A percentile compares a stretch with the other conserved stretches of the same genome.
These are phyloP conservation scores for Aschersonia sp. DNA, from an alignment of 2,329 filamentous ascomycete genomes.

Conservation along the genomic window DNA sequence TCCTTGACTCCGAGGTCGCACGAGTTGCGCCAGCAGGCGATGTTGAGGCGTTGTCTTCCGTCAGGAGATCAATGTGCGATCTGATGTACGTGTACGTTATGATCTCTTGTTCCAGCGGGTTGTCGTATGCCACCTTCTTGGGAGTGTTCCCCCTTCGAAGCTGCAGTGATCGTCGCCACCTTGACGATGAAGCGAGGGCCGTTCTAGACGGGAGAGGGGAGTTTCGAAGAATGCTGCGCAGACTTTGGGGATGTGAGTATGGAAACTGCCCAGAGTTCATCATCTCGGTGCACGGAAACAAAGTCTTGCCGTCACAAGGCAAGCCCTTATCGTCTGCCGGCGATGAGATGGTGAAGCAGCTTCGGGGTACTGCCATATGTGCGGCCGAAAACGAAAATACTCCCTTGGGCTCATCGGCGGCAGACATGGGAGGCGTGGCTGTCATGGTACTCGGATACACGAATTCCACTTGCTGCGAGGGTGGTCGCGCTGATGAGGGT, in stretches of 20 bases:
- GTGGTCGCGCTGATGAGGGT: constrained; percentile 35
- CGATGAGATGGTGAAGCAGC: not conserved
- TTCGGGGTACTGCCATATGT: constrained; percentile 11
- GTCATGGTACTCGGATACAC: constrained; percentile 42
- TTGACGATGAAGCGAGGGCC: constrained; percentile 35
- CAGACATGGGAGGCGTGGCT: constrained; percentile 43
- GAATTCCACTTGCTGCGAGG: constrained; percentile 30
- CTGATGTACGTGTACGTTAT: constrained; percentile 46
- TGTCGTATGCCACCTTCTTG: constrained; percentile 46
- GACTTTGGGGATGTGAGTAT: constrained; percentile 41
- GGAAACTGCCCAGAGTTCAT: constrained; percentile 16
- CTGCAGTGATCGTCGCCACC: constrained; percentile 37
- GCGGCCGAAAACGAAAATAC: constrained; percentile 31
- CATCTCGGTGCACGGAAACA: not conserved
- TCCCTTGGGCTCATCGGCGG: constrained; percentile 24
- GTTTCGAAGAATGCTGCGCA: constrained; percentile 53
- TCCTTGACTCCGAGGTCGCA: constrained; percentile 6
- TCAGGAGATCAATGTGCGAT: constrained; percentile 49
- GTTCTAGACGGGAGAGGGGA: constrained; percentile 44
- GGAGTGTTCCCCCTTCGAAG: constrained; percentile 35
- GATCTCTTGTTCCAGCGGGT: constrained; percentile 48
- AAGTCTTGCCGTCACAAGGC: constrained; percentile 4
- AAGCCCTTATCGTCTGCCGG: constrained; percentile 7
- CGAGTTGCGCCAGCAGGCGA: constrained; percentile 15
- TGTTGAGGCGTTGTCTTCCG: constrained; percentile 39